Percentiles rank a stretch among this genome's conserved stretches.
Evolutionary conservation across 768 basidiomycete species (phyloP).

Genomic region (Collybia sp.): DNA sequence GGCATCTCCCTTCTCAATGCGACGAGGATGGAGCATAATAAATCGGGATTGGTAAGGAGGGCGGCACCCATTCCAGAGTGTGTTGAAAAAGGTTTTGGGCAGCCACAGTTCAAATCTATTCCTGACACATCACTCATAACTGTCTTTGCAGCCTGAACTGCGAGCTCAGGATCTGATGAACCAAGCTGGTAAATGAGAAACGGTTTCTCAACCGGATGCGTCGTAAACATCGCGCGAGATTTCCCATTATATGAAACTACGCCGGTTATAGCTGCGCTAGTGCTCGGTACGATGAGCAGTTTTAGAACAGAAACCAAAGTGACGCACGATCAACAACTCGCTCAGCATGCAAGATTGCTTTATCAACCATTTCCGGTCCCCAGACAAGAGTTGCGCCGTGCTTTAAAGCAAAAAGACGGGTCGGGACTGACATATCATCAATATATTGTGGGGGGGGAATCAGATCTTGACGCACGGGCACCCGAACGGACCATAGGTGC

Average conservation of each 20-base stretch:
- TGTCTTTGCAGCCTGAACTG: constrained; percentile 85
- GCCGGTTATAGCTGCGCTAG: constrained; percentile 68
- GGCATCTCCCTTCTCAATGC: constrained; percentile 72
- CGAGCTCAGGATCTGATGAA: constrained; percentile 82
- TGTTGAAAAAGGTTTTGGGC: constrained; percentile 94
- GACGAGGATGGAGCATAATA: constrained; percentile 83
- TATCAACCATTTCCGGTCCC: constrained; percentile 96
- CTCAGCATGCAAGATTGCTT: constrained; percentile 84
- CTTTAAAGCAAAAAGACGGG: constrained; percentile 80
- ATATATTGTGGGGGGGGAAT: constrained; percentile 6
- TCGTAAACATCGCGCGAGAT: constrained; percentile 82
- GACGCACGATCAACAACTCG: constrained; percentile 83
- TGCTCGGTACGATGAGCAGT: not conserved
- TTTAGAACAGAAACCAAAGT: not conserved
- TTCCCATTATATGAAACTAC: constrained; percentile 84
- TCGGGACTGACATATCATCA: constrained; percentile 58
- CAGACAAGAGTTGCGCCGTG: constrained; percentile 94
- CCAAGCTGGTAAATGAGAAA: constrained; percentile 96
- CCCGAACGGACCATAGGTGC: constrained; percentile 99
- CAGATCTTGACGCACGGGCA: constrained; percentile 50
- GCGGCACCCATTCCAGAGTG: constrained; percentile 97
- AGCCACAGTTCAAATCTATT: constrained; percentile 96
- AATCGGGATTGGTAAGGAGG: constrained; percentile 85
- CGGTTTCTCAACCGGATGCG: constrained; percentile 92
- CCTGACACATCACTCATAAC: constrained; percentile 90